Evolutionary conservation across 345 rosid species (phyloP), one percentile per base, ranked within the genome.

Genomic region (Chamaenerion angustifolium): DNA sequence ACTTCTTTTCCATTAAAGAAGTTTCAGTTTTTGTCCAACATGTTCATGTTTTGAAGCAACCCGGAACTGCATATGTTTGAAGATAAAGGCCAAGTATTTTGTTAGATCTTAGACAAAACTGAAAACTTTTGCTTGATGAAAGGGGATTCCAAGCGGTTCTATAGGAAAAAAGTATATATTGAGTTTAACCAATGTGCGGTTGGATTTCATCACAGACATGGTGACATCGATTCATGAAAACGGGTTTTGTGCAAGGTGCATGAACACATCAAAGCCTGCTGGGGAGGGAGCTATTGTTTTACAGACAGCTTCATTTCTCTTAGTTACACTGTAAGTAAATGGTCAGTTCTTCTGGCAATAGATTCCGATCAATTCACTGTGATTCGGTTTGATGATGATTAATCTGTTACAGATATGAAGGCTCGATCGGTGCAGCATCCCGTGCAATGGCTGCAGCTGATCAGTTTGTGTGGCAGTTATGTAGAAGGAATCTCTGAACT

Each of bases 221-320:
- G 78, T 83, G 18, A 85, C 90, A n/a, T 76, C 95, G 6, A 59
- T 81, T 52, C 80, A 85, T 31, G 94, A 89, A 67, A 79, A 67
- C 12, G 83, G 94, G 88, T 85, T 89, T 51, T 71, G 63, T 53
- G 88, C 95, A 49, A 81, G 97, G 65, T 85, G 85, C 62, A 45
- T 85, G 59, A 77, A 81, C 66, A 48, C 88, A 4, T 54, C 64
- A 11, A 75, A 72, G 27, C 73, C 85, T 50, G 64, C 79, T 50
- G 95, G 94, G 51, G 95, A 85, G 81, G 95, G 97, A 49, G 88
- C 70, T 55, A 76, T 89, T 43, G 78, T 85, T 58, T 68, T 81
- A 73, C 95, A 81, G 71, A 79, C 94, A 0, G 57, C 76, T 4
- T 70, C 70, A 8, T 74, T 77, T 47, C 59, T 89, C 27, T 60